Evolutionary conservation across 768 basidiomycete species (phyloP).

Genomic region (Leccinum disarticulatum): DNA sequence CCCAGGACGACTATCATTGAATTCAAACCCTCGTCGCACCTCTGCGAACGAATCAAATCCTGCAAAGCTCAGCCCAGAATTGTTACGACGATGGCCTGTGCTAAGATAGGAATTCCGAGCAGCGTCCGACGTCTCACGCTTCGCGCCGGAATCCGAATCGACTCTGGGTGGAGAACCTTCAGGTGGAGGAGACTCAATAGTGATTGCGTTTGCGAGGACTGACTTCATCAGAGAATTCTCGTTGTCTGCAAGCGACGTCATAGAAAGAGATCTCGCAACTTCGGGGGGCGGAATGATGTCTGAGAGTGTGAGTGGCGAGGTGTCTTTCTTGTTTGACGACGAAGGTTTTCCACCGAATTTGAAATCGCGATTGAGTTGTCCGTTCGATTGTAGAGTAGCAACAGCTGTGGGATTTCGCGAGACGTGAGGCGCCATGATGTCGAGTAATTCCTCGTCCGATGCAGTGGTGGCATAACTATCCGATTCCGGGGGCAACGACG

Average conservation of each 20-base stretch:
- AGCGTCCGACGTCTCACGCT: constrained; percentile 27
- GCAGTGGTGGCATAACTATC: constrained; percentile 31
- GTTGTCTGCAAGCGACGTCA: constrained; percentile 43
- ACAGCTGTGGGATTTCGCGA: constrained; percentile 32
- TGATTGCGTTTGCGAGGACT: constrained; percentile 48
- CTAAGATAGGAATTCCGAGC: constrained; percentile 16
- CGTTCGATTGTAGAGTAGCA: constrained; percentile 53
- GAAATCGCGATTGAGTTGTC: constrained; percentile 69
- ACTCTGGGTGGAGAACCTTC: constrained; percentile 38
- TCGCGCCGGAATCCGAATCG: constrained; percentile 47
- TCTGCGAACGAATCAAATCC: constrained; percentile 78
- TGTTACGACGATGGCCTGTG: constrained; percentile 33
- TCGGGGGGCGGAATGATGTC: constrained; percentile 73
- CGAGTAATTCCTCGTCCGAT: constrained; percentile 35
- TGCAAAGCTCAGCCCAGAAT: constrained; percentile 62
- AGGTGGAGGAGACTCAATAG: constrained; percentile 35
- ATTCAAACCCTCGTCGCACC: constrained; percentile 78
- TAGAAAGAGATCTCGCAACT: constrained; percentile 49
- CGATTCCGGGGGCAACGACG: constrained; percentile 40
- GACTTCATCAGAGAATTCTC: constrained; percentile 57
- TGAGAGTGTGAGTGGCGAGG: constrained; percentile 51
- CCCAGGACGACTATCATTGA: constrained; percentile 55
- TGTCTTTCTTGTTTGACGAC: constrained; percentile 6
- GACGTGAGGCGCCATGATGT: constrained; percentile 14
- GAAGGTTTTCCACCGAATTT: constrained; percentile 62